Base-by-base conservation (phyloP, 176 grass and related monocot species). In the Bolboschoenus planiculmis region DNA sequence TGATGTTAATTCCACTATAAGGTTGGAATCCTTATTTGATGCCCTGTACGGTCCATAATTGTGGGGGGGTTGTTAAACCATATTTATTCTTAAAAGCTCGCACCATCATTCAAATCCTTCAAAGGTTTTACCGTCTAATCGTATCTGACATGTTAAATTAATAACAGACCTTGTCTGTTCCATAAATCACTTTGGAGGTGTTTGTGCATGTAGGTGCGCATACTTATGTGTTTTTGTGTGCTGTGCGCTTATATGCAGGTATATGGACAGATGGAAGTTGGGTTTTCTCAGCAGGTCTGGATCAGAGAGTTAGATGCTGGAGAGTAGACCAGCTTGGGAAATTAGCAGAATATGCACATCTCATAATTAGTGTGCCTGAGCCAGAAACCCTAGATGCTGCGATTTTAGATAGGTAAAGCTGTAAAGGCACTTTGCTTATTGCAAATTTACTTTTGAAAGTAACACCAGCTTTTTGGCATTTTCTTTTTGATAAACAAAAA, bases 271-370 rank as follows among this genome's bases (percentile, higher is more conserved):
- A 98, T 40, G 90, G 96, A 39, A 39, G 27, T 9, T 98, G 96
- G 96, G 86, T 87, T 55, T 93, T 95, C 86, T 95, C 92, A 8
- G 88, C 86, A 57, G 96, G 96, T 30, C 92, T 98, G 81, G 96
- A 95, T 81, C 92, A 98, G 83, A 92, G 92, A 90, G 81, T 95
- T 66, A 91, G 87, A 80, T 93, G 90, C 44, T 98, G 96, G 96
- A 87, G 84, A 79, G 50, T 93, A 62, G 70, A 80, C 24, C 44
- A 27, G 1, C 42, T 16, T 21, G 71, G 81, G 13, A 73, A 72
- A 86, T 85, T 98, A 39, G 84, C 3, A 0, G 90, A 99, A 84
- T 26, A 89, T 58, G 68, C 86, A 15, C 90, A 91, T 86, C 78
- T 78, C 78, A 89, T 99, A 40, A 83, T 93, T 64, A 99, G 91